phyloP scores from a whole-genome alignment of 2,329 filamentous ascomycete genomes.

The Fusarium siculi region DNA sequence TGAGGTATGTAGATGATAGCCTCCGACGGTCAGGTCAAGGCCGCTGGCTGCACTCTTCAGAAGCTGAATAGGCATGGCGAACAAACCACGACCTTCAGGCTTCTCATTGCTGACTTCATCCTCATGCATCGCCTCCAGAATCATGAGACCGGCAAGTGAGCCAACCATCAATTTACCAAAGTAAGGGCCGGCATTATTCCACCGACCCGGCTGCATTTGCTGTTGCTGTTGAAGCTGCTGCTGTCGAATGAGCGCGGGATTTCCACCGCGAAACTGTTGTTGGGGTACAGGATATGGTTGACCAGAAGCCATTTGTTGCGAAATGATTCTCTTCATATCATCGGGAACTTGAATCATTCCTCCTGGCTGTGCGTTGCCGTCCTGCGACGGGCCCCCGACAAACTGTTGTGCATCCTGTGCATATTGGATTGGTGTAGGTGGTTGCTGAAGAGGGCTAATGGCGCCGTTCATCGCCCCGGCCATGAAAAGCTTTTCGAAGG shows the following conservation, averaged over 20 bases:
- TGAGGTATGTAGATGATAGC: slow-evolving; percentile 64
- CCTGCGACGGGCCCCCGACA: slow-evolving; percentile 52
- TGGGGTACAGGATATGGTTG: slow-evolving; percentile 63
- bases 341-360: slow-evolving; percentile 75
- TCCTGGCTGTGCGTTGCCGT: slow-evolving; percentile 55
- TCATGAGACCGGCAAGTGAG: slow-evolving; percentile 90
- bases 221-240: slow-evolving; percentile 67
- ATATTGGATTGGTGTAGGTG: slow-evolving; percentile 65
- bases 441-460: slow-evolving; percentile 65
- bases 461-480: slow-evolving; percentile 75
- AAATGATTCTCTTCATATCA: slow-evolving; percentile 70
- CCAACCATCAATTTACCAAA: slow-evolving; percentile 89
- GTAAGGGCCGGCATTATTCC: slow-evolving; percentile 66
- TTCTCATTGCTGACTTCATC: slow-evolving; percentile 72
- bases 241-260: slow-evolving; percentile 61
- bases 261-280: slow-evolving; percentile 58
- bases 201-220: slow-evolving; percentile 62
- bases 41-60: slow-evolving; percentile 60
- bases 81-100: slow-evolving; percentile 73
- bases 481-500: slow-evolving; percentile 83
- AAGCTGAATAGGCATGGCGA: slow-evolving; percentile 70
- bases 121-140: slow-evolving; percentile 81
- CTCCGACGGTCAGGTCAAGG: slow-evolving; percentile 63
- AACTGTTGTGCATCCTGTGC: slow-evolving; percentile 56
- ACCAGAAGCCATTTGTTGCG: slow-evolving; percentile 65